Evolutionary conservation across 768 basidiomycete genomes (phyloP), one percentile per base, ranked within the genome.

Genomic region (Lactifluus echinatus): DNA sequence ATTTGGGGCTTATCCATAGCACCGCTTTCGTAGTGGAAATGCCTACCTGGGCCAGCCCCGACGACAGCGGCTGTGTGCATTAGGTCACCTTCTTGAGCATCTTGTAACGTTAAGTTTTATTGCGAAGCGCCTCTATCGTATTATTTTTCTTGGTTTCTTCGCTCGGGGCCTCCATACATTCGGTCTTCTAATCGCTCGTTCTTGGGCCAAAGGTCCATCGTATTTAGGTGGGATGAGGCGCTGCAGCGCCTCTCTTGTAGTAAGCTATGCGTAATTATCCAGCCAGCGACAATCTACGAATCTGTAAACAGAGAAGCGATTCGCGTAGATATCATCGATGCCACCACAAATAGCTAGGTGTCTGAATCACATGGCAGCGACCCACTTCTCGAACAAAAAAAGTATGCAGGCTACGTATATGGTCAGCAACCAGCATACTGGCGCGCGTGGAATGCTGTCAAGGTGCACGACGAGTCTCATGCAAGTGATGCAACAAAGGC

Each of bases 21-120:
- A 12, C 47, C 21, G 11, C 47, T 50, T 31, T 37, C 42, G 55
- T 64, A 73, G 72, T 73, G 71, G 71, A 64, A 69, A 55, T 67
- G 65, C 42, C 65, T 73, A 57, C 72, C 72, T 50, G 72, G 72
- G 50, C 72, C 72, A 21, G 71, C 70, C 28, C 65, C 64, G 26
- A 62, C 65, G 24, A 19, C 28, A 26, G 52, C 42, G 23, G 52
- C 60, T 15, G 43, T 51, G 14, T 63, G 48, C 55, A 36, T 62
- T 45, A 55, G 46, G 29, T 33, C 28, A 2, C 23, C 60, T 23
- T 39, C n/a, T 34, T 59, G 39, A 46, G 3, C 26, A 26, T 34
- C 34, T 17, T 39, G 19, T 36, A 19, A 37, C 51, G 48, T 51
- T 47, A 34, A 39, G 14, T 31, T 52, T 46, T 40, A 39, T 36